A percentile compares a stretch with the other conserved stretches of the same genome.
These are phyloP conservation scores for Arabis alpina DNA, from an alignment of 345 rosid genomes.

Conservation along the genomic window DNA sequence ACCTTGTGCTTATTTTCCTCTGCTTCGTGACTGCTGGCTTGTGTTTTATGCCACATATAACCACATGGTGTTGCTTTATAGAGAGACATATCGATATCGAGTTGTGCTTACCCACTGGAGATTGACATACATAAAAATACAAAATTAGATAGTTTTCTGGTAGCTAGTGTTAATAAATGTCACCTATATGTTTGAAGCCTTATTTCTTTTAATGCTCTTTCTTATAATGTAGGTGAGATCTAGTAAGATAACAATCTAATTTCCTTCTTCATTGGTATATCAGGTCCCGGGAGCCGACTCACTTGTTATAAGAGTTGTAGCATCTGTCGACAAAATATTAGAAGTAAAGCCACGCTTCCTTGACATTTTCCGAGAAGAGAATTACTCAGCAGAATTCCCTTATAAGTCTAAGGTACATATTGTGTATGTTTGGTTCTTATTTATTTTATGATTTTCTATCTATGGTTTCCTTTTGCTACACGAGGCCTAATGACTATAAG, in stretches of 20 bases:
- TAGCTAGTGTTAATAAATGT: slow-evolving; percentile 3
- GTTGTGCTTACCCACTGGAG: slow-evolving; percentile 13
- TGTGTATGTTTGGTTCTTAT: slow-evolving; percentile 28
- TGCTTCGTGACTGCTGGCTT: slow-evolving; percentile 3
- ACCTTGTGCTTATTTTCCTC: slow-evolving; percentile 5
- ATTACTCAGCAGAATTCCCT: slow-evolving; percentile 91
- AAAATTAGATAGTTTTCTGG: slow-evolving; percentile 9
- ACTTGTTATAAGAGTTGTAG: slow-evolving; percentile 93
- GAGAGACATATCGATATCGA: slow-evolving; percentile 17
- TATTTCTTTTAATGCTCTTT: slow-evolving; percentile 12
- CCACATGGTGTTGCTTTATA: slow-evolving; percentile 14
- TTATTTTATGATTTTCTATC: slow-evolving; percentile 25
- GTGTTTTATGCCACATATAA: slow-evolving; percentile 3
- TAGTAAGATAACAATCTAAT: slow-evolving; percentile 12
- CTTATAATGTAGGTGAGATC: neutral
- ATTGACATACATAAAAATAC: slow-evolving; percentile 18
- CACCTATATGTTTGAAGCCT: slow-evolving; percentile 20
- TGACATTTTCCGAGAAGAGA: slow-evolving; percentile 91
- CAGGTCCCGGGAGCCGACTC: slow-evolving; percentile 97
- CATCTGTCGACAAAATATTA: slow-evolving; percentile 95
- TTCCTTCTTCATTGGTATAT: slow-evolving; percentile 35
- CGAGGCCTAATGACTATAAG: slow-evolving; percentile 12
- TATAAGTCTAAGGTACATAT: slow-evolving; percentile 90
- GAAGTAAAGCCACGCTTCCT: slow-evolving; percentile 97
- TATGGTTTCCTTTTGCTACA: slow-evolving; percentile 15